Evolutionary conservation across 2,329 filamentous ascomycete species (phyloP).

Genomic region (Dactylellina leptospora): DNA sequence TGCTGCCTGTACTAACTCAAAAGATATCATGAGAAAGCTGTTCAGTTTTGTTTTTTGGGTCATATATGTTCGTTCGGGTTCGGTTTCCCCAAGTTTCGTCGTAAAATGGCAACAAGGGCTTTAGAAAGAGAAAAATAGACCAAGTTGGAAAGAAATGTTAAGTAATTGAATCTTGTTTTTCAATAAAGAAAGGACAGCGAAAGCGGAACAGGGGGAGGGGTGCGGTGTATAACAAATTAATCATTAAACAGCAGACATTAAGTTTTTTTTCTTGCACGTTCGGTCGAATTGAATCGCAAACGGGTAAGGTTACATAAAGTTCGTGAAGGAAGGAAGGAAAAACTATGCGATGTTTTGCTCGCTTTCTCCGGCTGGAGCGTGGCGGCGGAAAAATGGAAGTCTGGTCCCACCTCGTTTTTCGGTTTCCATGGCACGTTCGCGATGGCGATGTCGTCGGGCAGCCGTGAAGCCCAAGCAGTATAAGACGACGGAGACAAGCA

Average conservation of each 20-base stretch:
- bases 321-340: constrained; percentile 4
- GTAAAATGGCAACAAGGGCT: constrained; percentile 46
- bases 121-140: constrained; percentile 24
- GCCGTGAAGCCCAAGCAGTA: constrained; percentile 68
- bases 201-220: not conserved
- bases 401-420: constrained; percentile 51
- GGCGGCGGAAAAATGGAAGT: constrained; percentile 45
- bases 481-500: constrained; percentile 72
- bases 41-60: constrained; percentile 6
- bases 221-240: constrained; percentile 22
- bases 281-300: not conserved
- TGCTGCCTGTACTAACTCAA: constrained; percentile 43
- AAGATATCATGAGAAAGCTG: constrained; percentile 27
- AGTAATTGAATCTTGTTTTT: constrained; percentile 43
- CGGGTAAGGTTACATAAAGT: constrained; percentile 16
- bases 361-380: constrained; percentile 37
- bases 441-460: constrained; percentile 61
- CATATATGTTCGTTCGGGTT: constrained; percentile 35
- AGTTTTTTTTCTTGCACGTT: not conserved
- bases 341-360: constrained; percentile 23
- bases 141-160: constrained; percentile 27
- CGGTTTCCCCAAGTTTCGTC: constrained; percentile 32
- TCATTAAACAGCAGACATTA: constrained; percentile 30
- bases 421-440: constrained; percentile 32
- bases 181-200: not conserved